phyloP scores from a whole-genome alignment of 2,329 filamentous ascomycete species.

The Exophiala oligosperma region DNA sequence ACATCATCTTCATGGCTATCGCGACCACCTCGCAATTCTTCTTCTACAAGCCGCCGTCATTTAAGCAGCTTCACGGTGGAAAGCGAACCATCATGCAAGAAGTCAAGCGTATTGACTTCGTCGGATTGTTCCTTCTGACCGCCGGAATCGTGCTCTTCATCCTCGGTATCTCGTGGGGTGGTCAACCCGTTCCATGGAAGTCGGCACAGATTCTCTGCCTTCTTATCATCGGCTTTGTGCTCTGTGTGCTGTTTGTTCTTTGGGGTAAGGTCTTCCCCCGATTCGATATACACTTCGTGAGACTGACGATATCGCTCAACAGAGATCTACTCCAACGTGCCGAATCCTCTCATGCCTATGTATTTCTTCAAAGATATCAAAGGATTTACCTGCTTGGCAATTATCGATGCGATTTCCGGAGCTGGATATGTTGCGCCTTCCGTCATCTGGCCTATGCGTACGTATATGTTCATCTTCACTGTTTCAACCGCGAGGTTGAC shows the following conservation, averaged over 20 bases:
- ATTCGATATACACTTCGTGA: neutral
- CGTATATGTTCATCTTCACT: too few relatives aligned
- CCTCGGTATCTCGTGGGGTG: conserved; percentile 34
- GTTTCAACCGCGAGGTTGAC: too few relatives aligned
- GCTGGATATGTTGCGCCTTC: conserved; percentile 10
- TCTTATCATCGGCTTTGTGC: conserved; percentile 29
- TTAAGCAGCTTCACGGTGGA: conserved; percentile 40
- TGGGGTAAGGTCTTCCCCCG: conserved; percentile 13
- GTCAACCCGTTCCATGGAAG: conserved; percentile 18
- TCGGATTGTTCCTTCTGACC: conserved; percentile 32
- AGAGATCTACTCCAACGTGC: conserved; percentile 7
- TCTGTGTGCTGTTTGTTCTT: conserved; percentile 29
- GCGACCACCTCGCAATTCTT: conserved; percentile 36
- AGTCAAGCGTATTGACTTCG: conserved; percentile 33
- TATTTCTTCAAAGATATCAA: conserved; percentile 17
- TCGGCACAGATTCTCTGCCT: conserved; percentile 31
- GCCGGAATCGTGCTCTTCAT: conserved; percentile 33
- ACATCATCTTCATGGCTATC: conserved; percentile 37
- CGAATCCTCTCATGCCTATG: conserved; percentile 13
- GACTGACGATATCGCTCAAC: neutral
- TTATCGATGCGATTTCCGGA: conserved; percentile 10
- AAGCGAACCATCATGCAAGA: conserved; percentile 39
- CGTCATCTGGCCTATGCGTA: conserved; percentile 13
- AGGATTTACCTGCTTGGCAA: conserved; percentile 11
- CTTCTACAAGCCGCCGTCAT: conserved; percentile 45